Base-by-base conservation (phyloP, 805 yeast genomes). In the Tetrapisispora phaffii region DNA sequence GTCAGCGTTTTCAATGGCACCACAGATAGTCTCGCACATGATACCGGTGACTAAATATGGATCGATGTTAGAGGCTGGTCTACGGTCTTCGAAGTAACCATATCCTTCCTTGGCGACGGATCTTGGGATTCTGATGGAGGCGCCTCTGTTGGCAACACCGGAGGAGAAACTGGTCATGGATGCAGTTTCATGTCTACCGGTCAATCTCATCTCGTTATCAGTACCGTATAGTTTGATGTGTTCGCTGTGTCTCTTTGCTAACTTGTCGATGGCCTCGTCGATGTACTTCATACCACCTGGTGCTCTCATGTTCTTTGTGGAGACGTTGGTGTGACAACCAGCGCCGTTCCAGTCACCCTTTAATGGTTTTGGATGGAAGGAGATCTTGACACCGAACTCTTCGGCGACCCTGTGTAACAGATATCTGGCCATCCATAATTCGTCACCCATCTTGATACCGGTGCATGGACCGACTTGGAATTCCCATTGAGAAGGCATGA, bases 311-410 rank as follows among this genome's bases (percentile, higher is more conserved):
- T 64, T 65, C 69, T 75, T 77, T 60, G 98, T 93, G 41, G 97
- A 88, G 50, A 93, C 97, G 70, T 93, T 93, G 68, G 98, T 93
- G 74, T 93, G 98, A 77, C 97, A 90, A 63, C 98, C 98, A 69
- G 98, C 97, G 76, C 98, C 98, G 70, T 93, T 93, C 97, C 97
- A 93, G 74, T 90, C 97, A 60, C 97, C 97, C 76, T 82, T 79
- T 69, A 93, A 78, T 58, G 98, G 97, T 79, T 93, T 93, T 72
- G 98, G 98, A 80, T 93, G 98, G 83, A 89, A 82, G 39, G 97
- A 87, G 59, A 93, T 90, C 83, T 88, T 89, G 67, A 93, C 94
- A 67, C 96, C 97, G 63, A 93, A 93, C 71, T 93, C 98, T 76
- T 93, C 98, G 55, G 97, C 96, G 44, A 88, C 93, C 73, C 97